phyloP scores from a whole-genome alignment of 768 basidiomycete genomes.

The Leccinum disarticulatum region DNA sequence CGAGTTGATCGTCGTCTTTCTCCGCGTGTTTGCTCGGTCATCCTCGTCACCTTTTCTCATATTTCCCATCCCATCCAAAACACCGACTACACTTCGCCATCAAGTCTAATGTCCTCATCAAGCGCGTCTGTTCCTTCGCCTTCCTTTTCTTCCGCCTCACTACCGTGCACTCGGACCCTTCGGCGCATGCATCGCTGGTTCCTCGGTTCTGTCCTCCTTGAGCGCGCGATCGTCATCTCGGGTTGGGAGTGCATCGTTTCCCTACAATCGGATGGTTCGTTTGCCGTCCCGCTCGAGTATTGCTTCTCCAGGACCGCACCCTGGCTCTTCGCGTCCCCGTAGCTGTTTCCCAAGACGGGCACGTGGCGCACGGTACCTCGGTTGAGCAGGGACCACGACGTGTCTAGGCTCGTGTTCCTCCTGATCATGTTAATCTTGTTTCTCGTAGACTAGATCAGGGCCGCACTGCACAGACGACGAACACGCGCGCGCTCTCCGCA shows the following conservation, averaged over 20 bases:
- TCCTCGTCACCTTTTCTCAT: conserved; percentile 79
- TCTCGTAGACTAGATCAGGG: conserved; percentile 46
- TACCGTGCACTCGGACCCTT: conserved; percentile 39
- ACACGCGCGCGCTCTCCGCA: conserved; percentile 6
- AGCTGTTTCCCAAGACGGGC: conserved; percentile 27
- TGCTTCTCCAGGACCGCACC: conserved; percentile 59
- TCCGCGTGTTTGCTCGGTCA: conserved; percentile 62
- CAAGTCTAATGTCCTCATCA: conserved; percentile 78
- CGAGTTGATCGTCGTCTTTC: too few relatives aligned
- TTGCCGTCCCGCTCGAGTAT: conserved; percentile 50
- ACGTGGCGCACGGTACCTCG: conserved; percentile 57
- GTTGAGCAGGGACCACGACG: conserved; percentile 81
- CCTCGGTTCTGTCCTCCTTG: conserved; percentile 53
- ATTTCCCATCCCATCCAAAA: conserved; percentile 65
- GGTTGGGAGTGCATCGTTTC: conserved; percentile 73
- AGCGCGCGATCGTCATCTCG: conserved; percentile 60
- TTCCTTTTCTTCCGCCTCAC: conserved; percentile 59
- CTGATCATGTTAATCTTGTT: too few relatives aligned
- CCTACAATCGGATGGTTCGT: conserved; percentile 53
- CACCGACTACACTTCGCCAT: conserved; percentile 47
- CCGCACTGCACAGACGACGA: conserved; percentile 50
- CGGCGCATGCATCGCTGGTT: conserved; percentile 76
- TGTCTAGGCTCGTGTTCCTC: conserved; percentile 85
- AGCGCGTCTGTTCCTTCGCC: conserved; percentile 75
- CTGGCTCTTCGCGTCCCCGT: conserved; percentile 54